These are phyloP conservation scores for Nitzschia sp. DNA, from an alignment of 108 stramenopile genomes.

Conservation along the genomic window DNA sequence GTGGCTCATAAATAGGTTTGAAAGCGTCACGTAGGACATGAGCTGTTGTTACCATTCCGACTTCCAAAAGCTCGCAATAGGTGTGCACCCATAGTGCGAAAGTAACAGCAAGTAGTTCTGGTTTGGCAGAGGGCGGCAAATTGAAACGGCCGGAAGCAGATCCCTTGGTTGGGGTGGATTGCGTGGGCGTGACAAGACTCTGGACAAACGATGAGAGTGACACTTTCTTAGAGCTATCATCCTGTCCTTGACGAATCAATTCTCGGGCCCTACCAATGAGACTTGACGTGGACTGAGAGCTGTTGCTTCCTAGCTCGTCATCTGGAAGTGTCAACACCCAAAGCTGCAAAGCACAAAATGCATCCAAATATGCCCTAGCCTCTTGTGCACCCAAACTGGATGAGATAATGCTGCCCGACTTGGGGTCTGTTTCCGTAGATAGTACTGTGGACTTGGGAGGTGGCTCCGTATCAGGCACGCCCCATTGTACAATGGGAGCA, in stretches of 20 bases:
- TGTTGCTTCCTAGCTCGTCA: conserved; percentile 33
- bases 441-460: background rate
- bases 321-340: conserved; percentile 87
- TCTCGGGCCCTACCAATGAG: conserved; percentile 38
- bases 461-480: conserved; percentile 44
- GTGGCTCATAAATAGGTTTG: conserved; percentile 69
- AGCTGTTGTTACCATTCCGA: conserved; percentile 77
- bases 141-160: conserved; percentile 10
- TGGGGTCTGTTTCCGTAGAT: background rate
- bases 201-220: conserved; percentile 22
- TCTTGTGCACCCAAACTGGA: conserved; percentile 51
- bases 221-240: conserved; percentile 13
- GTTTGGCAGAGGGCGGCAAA: conserved; percentile 71
- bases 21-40: conserved; percentile 69
- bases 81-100: conserved; percentile 87
- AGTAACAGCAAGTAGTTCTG: conserved; percentile 79
- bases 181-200: conserved; percentile 12
- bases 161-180: background rate
- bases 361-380: conserved; percentile 70
- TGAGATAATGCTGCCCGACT: background rate
- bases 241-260: conserved; percentile 17
- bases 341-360: conserved; percentile 70
- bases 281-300: conserved; percentile 29
- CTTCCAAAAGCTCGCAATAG: conserved; percentile 82
- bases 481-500: conserved; percentile 73